phyloP scores from a whole-genome alignment of 768 basidiomycete genomes.

The Mycena rebaudengoi region DNA sequence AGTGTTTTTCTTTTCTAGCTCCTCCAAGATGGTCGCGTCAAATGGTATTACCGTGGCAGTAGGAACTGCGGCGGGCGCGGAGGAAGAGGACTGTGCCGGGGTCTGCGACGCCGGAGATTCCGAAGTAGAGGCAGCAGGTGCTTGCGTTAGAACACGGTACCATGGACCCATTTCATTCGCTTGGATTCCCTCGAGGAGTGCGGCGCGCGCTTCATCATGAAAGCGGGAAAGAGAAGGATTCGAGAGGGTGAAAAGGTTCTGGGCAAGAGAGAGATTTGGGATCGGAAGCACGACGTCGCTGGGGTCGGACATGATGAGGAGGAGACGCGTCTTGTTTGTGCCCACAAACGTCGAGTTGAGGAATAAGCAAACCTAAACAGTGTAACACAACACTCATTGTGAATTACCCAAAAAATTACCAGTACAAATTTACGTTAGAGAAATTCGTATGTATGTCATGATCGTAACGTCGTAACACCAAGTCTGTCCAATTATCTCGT shows the following conservation, averaged over 20 bases:
- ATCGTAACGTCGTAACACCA: not conserved
- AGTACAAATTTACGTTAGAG: too few species aligned
- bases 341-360: not conserved
- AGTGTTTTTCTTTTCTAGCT: constrained; percentile 74
- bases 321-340: constrained; percentile 27
- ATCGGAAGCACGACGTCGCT: constrained; percentile 80
- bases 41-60: constrained; percentile 54
- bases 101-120: not conserved
- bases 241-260: constrained; percentile 80
- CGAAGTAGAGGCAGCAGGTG: not conserved
- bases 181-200: constrained; percentile 78
- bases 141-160: constrained; percentile 39
- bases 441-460: too few species aligned
- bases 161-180: constrained; percentile 66
- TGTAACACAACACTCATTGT: not conserved
- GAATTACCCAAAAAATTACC: not conserved
- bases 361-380: not conserved
- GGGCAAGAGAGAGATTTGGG: constrained; percentile 85
- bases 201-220: constrained; percentile 70
- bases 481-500: too few species aligned
- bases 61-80: constrained; percentile 49
- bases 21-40: constrained; percentile 60
- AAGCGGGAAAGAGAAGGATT: constrained; percentile 66
- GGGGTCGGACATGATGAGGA: constrained; percentile 69
- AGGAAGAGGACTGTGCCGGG: constrained; percentile 40